Evolutionary conservation across 2,329 filamentous ascomycete species (phyloP), one percentile per base, ranked within the genome.

Genomic region (Dactylonectria macrodidyma): DNA sequence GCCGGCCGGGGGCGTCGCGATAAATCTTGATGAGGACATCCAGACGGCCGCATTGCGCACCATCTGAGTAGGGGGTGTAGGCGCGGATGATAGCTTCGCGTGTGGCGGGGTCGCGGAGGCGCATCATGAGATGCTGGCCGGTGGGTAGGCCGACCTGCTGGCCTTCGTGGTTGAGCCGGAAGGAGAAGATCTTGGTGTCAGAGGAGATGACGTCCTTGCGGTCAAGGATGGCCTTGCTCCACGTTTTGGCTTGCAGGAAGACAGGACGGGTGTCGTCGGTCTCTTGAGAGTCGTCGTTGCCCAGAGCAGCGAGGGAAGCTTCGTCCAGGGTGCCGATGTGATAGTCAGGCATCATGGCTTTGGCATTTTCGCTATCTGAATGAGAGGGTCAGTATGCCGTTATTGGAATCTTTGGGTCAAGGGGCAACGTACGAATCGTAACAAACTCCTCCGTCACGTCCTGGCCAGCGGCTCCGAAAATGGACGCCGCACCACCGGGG

Each of bases 381-480:
- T 10, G 2, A 44, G 62, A 44, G 58, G 68, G 66, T 81, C 72
- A 82, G 77, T 47, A 58, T 63, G 14, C 26, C 4, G 26, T 7
- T 5, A 30, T n/a, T 3, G n/a, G 36, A 41, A 19, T 11, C 3
- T 22, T 9, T 10, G 8, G 2, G 24, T 6, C 44, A 34, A 10
- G 16, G 8, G n/a, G 16, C 9, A 8, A 86, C 93, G 86, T 85
- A 95, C 93, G 95, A 75, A 98, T 98, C 14, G 93, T 92, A 83
- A 97, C 89, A 78, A 97, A 98, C 73, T 98, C 95, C 75, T 97
- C 95, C 0, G 92, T 93, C 10, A 89, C 89, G 80, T 98, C 95
- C 75, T 93, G 85, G 0, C 91, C 94, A n/a, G 94, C 95, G 3
- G 92, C 93, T 33, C 91, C 91, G 60, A 92, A 87, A 77, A 98